Percentiles rank a stretch among this genome's conserved stretches.
These are phyloP conservation scores for Begonia masoniana DNA, from an alignment of 306 rosid species.

Conservation along the genomic window DNA sequence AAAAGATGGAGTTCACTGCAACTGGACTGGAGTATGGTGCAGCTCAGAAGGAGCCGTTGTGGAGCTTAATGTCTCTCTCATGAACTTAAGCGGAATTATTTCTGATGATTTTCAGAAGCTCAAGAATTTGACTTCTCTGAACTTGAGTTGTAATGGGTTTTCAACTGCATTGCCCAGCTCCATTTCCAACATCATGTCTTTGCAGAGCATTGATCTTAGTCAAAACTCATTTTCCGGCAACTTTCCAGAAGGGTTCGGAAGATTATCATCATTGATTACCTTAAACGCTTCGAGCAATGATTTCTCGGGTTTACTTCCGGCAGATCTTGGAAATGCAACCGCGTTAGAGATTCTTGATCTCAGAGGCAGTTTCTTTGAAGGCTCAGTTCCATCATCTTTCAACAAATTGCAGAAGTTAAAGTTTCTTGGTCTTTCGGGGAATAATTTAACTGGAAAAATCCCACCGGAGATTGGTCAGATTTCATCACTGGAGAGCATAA, in stretches of 20 bases:
- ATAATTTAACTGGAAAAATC: conserved; percentile 63
- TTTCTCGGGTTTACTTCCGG: conserved; percentile 54
- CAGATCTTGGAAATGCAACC: conserved; percentile 66
- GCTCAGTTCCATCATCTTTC: conserved; percentile 50
- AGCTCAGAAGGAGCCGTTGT: conserved; percentile 42
- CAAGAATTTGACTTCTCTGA: conserved; percentile 38
- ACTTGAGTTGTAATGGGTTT: conserved; percentile 66
- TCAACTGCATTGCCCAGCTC: conserved; percentile 57
- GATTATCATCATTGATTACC: conserved; percentile 14
- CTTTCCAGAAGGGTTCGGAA: conserved; percentile 61
- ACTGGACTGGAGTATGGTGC: conserved; percentile 71
- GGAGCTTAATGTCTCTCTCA: conserved; percentile 65
- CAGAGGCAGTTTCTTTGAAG: conserved; percentile 76
- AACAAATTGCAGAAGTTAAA: conserved; percentile 55
- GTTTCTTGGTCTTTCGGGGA: conserved; percentile 95
- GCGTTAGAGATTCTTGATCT: conserved; percentile 67
- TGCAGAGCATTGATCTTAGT: conserved; percentile 65
- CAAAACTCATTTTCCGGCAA: conserved; percentile 64
- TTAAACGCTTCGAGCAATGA: conserved; percentile 82
- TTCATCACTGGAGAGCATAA: conserved; percentile 54
- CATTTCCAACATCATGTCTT: conserved; percentile 41
- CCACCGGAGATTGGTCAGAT: conserved; percentile 68
- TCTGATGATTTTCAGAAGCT: conserved; percentile 47
- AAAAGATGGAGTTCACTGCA: conserved; percentile 34
- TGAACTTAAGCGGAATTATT: conserved; percentile 72